Base-by-base conservation (phyloP, 768 basidiomycete species). In the Fistulinella prunicolor region DNA sequence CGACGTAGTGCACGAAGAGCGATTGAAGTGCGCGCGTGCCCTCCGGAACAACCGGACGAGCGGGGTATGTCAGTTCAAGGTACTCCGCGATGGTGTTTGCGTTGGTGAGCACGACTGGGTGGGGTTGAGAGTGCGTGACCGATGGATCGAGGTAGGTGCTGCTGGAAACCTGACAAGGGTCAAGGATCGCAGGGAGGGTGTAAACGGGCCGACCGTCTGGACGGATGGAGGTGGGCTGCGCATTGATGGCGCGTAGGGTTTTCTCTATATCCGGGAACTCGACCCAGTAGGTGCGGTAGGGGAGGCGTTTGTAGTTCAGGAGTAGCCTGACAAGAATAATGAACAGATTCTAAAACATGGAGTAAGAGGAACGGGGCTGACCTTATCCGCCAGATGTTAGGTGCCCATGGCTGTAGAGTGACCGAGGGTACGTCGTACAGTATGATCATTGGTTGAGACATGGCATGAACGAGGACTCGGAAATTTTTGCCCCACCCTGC, bases 321-420 rank as follows among this genome's bases (percentile, higher is more conserved):
- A 87, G 80, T 42, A 87, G 78, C 39, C 86, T 87, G 35, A 37
- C 1, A 29, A 49, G 4, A 19, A 45, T 37, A 16, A 47, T n/a
- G 24, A 37, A 26, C 22, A 16, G 9, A 23, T 26, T 13, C 32
- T 9, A 12, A 46, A 39, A 20, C 12, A 8, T 21, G 16, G 22
- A 24, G n/a, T 30, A 12, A 51, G 10, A 34, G 30, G 13, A 14
- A 46, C 26, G 21, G 14, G 17, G 12, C 70, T 26, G 44, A 82
- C 85, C 86, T 71, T 53, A 89, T 77, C 37, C 83, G 74, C 86
- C 86, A 88, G 23, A 84, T 70, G 53, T 85, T 85, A 23, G 86
- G 86, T 43, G 82, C 81, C 86, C 86, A 89, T n/a, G 85, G 76
- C 44, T 84, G 81, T 2, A 80, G 72, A 9, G 72, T 73, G 41